These are phyloP conservation scores for Nannizziopsis arthrosporioides DNA, from an alignment of 2,329 filamentous ascomycete species.

Conservation along the genomic window DNA sequence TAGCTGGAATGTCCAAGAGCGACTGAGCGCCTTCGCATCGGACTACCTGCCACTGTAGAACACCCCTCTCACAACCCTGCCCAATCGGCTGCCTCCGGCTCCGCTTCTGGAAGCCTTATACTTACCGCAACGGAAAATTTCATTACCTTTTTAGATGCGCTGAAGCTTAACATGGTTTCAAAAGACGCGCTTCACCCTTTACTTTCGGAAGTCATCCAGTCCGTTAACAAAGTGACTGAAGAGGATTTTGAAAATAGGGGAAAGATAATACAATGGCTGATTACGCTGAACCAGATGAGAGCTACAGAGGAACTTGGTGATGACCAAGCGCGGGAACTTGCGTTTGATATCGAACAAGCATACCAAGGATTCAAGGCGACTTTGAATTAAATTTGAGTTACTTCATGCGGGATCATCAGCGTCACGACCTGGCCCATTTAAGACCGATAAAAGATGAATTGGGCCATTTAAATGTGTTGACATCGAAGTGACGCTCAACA, in stretches of 20 bases:
- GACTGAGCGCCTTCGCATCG: slow-evolving; percentile 81
- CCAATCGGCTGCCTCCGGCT: slow-evolving; percentile 19
- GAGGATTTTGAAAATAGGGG: slow-evolving; percentile 87
- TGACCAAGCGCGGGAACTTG: slow-evolving; percentile 75
- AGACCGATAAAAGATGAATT: too few species aligned
- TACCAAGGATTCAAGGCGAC: slow-evolving; percentile 88
- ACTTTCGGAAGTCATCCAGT: slow-evolving; percentile 89
- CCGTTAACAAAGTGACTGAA: slow-evolving; percentile 92
- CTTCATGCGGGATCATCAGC: not conserved
- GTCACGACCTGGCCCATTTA: too few species aligned
- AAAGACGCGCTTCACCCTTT: slow-evolving; percentile 96
- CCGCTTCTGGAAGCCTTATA: slow-evolving; percentile 54
- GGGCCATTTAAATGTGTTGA: too few species aligned
- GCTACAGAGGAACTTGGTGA: slow-evolving; percentile 82
- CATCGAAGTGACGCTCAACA: too few species aligned
- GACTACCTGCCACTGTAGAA: slow-evolving; percentile 73
- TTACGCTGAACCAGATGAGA: slow-evolving; percentile 94
- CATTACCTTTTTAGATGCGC: slow-evolving; percentile 91
- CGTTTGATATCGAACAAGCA: slow-evolving; percentile 86
- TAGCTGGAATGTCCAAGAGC: slow-evolving; percentile 90
- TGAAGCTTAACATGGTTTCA: slow-evolving; percentile 81
- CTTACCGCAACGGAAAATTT: slow-evolving; percentile 93
- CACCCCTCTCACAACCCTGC: slow-evolving; percentile 43
- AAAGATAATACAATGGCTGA: slow-evolving; percentile 98
- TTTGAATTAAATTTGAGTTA: slow-evolving; percentile 39